Percentiles rank a stretch among this genome's conserved stretches.
Conservation (phyloP, 2,329 filamentous ascomycete species). For the Penicillium fuscoglaucum region DNA sequence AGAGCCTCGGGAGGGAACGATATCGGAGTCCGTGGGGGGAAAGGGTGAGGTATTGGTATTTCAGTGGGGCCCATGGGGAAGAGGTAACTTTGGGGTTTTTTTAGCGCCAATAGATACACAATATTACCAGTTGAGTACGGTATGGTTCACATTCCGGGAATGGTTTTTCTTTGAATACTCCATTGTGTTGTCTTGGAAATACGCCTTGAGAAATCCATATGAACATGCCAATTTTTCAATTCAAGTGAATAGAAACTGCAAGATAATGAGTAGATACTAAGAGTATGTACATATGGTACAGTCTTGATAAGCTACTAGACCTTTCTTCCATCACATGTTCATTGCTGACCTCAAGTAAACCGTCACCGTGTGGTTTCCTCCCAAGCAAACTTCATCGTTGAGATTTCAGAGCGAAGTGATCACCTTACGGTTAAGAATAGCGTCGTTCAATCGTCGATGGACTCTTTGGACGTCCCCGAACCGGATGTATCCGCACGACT, state of each 20-base stretch:
- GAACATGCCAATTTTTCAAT: too few relatives aligned
- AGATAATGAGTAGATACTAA: too few relatives aligned
- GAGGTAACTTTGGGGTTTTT: background rate
- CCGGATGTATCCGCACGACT: conserved; percentile 41
- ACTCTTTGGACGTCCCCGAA: conserved; percentile 43
- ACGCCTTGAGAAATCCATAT: too few relatives aligned
- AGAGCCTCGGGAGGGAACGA: too few relatives aligned
- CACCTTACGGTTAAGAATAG: background rate
- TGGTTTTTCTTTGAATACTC: too few relatives aligned
- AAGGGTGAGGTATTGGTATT: conserved; percentile 15
- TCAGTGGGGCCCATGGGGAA: background rate
- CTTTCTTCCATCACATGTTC: too few relatives aligned
- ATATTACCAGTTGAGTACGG: background rate
- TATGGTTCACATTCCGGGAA: background rate
- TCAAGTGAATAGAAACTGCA: too few relatives aligned
- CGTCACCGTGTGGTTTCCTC: background rate
- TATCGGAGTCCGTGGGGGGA: conserved; percentile 1
- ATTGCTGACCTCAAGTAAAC: too few relatives aligned
- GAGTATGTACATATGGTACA: too few relatives aligned
- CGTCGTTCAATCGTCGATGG: background rate
- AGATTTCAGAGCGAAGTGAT: background rate
- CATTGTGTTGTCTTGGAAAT: too few relatives aligned
- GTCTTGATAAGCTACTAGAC: too few relatives aligned
- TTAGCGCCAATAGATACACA: background rate
- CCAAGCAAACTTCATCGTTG: background rate